These are phyloP conservation scores for Musa balbisiana DNA, from an alignment of 202 grass and related monocot genomes.

Conservation along the genomic window DNA sequence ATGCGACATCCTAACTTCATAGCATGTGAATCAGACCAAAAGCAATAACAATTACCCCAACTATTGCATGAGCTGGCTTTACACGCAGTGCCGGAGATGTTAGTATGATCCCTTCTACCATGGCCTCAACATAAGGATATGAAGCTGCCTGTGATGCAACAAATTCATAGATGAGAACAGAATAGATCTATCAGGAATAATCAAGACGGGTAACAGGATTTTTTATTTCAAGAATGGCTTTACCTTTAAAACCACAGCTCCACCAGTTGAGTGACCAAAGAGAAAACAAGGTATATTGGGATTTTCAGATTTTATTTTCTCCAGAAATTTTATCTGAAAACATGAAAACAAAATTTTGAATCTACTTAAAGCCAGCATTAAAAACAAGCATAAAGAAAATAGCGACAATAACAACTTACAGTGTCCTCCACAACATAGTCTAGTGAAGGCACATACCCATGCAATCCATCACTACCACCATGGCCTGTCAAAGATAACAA, in stretches of 20 bases:
- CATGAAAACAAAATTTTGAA: slow-evolving; percentile 13
- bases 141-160: slow-evolving; percentile 54
- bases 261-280: slow-evolving; percentile 89
- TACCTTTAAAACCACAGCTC: slow-evolving; percentile 92
- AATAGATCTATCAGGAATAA: slow-evolving; percentile 9
- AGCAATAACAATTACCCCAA: slow-evolving; percentile 53
- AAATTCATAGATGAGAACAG: background rate
- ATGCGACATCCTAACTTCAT: no score
- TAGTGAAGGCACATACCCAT: slow-evolving; percentile 96
- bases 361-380: background rate
- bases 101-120: slow-evolving; percentile 81
- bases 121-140: slow-evolving; percentile 58
- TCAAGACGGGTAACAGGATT: slow-evolving; percentile 1
- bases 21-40: background rate
- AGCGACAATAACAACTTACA: slow-evolving; percentile 26
- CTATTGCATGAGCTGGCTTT: slow-evolving; percentile 87
- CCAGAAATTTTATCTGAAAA: slow-evolving; percentile 58
- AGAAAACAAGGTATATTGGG: slow-evolving; percentile 80
- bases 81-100: slow-evolving; percentile 91
- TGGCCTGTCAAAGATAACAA: slow-evolving; percentile 48
- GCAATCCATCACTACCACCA: slow-evolving; percentile 93
- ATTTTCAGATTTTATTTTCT: slow-evolving; percentile 64
- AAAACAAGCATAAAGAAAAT: slow-evolving; percentile 4
- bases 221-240: slow-evolving; percentile 29
- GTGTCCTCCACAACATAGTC: slow-evolving; percentile 89